A percentile compares a stretch with the other conserved stretches of the same genome.
phyloP scores from a whole-genome alignment of 140 eudicot genomes.

The Senecio squalidus region DNA sequence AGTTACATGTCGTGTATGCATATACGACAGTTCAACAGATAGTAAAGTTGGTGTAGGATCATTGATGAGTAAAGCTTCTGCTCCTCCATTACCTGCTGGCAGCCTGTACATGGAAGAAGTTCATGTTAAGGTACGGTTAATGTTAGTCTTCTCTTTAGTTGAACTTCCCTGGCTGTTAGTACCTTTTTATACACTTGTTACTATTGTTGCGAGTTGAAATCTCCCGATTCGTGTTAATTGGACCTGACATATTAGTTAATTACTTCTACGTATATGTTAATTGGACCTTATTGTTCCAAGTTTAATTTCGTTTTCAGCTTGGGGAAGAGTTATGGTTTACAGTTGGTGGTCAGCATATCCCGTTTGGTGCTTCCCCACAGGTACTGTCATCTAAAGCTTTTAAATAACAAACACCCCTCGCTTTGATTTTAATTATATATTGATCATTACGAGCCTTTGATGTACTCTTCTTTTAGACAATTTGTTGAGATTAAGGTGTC shows the following conservation, averaged over 20 bases:
- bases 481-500: neutral
- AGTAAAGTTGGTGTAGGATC: slow-evolving; percentile 93
- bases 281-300: neutral
- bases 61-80: slow-evolving; percentile 65
- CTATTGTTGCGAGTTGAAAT: neutral
- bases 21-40: slow-evolving; percentile 67
- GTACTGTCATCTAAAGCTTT: slow-evolving; percentile 23
- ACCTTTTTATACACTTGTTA: neutral
- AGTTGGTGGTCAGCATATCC: slow-evolving; percentile 84
- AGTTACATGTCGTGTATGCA: slow-evolving; percentile 82
- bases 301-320: slow-evolving; percentile 38
- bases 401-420: no score
- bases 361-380: slow-evolving; percentile 98
- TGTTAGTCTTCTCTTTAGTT: neutral
- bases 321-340: slow-evolving; percentile 84
- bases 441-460: neutral
- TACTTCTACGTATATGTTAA: neutral
- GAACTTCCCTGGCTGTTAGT: neutral
- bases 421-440: no score
- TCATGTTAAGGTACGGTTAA: slow-evolving; percentile 58
- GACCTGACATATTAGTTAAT: neutral
- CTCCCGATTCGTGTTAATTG: neutral
- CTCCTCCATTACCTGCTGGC: slow-evolving; percentile 77
- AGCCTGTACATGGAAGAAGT: slow-evolving; percentile 96
- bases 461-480: neutral